phyloP scores from a whole-genome alignment of 345 rosid species.

The Eucalyptus victrix region DNA sequence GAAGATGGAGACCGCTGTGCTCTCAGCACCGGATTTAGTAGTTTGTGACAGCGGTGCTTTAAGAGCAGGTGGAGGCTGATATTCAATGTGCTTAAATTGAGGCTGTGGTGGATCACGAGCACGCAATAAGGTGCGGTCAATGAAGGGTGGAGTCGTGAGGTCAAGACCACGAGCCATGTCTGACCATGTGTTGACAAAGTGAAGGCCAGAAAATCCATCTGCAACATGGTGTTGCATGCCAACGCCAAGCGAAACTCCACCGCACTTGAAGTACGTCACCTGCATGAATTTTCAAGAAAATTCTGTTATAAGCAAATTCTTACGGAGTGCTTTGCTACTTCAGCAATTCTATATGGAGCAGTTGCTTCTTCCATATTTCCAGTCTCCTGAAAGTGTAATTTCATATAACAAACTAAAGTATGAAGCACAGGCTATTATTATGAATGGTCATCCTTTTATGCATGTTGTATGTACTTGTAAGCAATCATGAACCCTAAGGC shows the following conservation, averaged over 20 bases:
- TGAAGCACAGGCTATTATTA: neutral
- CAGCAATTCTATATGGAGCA: neutral
- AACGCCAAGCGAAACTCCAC: constrained; percentile 93
- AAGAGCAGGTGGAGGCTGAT: constrained; percentile 75
- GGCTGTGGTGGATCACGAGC: constrained; percentile 89
- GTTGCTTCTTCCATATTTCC: neutral
- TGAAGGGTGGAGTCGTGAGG: constrained; percentile 59
- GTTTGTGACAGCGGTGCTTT: constrained; percentile 12
- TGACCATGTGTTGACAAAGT: constrained; percentile 89
- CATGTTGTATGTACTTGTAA: neutral
- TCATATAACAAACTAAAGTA: neutral
- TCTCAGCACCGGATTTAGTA: constrained; percentile 25
- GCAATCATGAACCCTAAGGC: neutral
- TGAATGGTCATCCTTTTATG: neutral
- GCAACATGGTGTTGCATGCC: constrained; percentile 97
- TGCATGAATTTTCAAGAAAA: neutral
- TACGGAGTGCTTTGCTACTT: neutral
- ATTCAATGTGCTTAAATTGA: constrained; percentile 61
- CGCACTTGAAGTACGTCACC: constrained; percentile 88
- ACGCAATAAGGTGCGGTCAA: constrained; percentile 70
- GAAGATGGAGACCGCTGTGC: constrained; percentile 52
- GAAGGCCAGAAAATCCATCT: constrained; percentile 94
- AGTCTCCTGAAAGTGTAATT: neutral
- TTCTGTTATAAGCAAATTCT: neutral
- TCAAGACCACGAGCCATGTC: constrained; percentile 91